phyloP scores from a whole-genome alignment of 2,329 filamentous ascomycete genomes.

The Polytolypa hystricis region DNA sequence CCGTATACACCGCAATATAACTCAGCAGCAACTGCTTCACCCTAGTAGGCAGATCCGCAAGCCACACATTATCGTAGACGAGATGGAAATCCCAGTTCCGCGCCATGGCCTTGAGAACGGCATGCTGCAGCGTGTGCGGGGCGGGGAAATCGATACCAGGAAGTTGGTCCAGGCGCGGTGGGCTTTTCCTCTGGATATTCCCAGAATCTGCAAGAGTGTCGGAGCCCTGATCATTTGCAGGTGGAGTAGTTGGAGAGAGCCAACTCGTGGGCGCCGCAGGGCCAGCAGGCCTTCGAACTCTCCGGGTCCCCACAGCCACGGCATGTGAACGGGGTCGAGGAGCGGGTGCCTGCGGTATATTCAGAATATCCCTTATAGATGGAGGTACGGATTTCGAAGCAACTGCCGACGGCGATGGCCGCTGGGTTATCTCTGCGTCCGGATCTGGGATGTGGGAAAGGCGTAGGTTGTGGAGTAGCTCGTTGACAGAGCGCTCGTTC shows the following conservation, averaged over 20 bases:
- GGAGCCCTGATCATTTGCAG: background rate
- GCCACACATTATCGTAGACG: slow-evolving; percentile 45
- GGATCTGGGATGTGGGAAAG: slow-evolving; percentile 26
- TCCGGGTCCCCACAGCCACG: slow-evolving; percentile 24
- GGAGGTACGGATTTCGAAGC: slow-evolving; percentile 33
- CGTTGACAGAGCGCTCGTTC: slow-evolving; percentile 33
- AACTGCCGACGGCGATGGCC: slow-evolving; percentile 13
- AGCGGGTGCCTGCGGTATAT: slow-evolving; percentile 33
- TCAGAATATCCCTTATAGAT: slow-evolving; percentile 33
- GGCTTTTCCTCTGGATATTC: slow-evolving; percentile 13
- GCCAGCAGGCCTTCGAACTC: slow-evolving; percentile 30
- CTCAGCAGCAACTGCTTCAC: slow-evolving; percentile 45
- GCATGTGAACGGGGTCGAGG: slow-evolving; percentile 29
- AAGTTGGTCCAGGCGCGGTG: slow-evolving; percentile 27
- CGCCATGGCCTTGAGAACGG: slow-evolving; percentile 43
- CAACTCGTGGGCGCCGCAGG: slow-evolving; percentile 38
- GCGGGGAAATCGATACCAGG: slow-evolving; percentile 30
- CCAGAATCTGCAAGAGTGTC: slow-evolving; percentile 9
- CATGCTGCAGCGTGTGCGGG: slow-evolving; percentile 38
- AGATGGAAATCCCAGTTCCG: slow-evolving; percentile 46
- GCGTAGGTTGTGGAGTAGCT: slow-evolving; percentile 37
- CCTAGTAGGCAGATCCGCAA: slow-evolving; percentile 40
- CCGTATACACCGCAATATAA: slow-evolving; percentile 44
- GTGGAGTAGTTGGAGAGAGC: slow-evolving; percentile 23
- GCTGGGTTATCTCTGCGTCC: slow-evolving; percentile 14